These are phyloP conservation scores for Nemophila menziesii DNA, from an alignment of 257 asterid species.

Conservation along the genomic window DNA sequence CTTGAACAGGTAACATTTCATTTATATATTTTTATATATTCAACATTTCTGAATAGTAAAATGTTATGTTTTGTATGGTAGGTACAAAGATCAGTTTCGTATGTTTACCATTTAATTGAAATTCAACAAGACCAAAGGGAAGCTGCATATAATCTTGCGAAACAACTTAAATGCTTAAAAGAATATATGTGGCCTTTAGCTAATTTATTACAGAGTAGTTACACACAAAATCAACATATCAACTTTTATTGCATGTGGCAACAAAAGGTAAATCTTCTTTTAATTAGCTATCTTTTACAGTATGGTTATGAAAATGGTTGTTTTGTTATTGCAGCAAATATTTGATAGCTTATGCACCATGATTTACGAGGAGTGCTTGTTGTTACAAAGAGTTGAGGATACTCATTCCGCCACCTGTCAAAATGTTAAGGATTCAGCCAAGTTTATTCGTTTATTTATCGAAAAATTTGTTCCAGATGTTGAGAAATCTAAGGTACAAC, in stretches of 20 bases:
- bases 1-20: no score
- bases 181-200: slow-evolving; percentile 49
- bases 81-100: slow-evolving; percentile 65
- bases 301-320: slow-evolving; percentile 1
- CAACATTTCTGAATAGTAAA: neutral
- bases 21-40: no score
- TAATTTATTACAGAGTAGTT: slow-evolving; percentile 37
- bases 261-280: slow-evolving; percentile 56
- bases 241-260: slow-evolving; percentile 73
- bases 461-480: slow-evolving; percentile 39
- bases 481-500: slow-evolving; percentile 72
- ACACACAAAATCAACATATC: slow-evolving; percentile 34
- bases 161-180: slow-evolving; percentile 44
- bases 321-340: slow-evolving; percentile 53
- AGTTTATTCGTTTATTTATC: slow-evolving; percentile 34
- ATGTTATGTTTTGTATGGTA: slow-evolving; percentile 18
- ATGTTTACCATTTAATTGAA: slow-evolving; percentile 59
- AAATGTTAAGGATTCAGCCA: slow-evolving; percentile 33
- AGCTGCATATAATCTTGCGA: slow-evolving; percentile 44
- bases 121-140: slow-evolving; percentile 94
- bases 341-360: slow-evolving; percentile 52
- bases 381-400: slow-evolving; percentile 40
- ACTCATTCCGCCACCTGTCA: slow-evolving; percentile 60
- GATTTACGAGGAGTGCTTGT: slow-evolving; percentile 50
- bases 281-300: neutral